A percentile compares a stretch with the other conserved stretches of the same genome.
Evolutionary conservation across 306 rosid genomes (phyloP).

Genomic region (Cicer arietinum): DNA sequence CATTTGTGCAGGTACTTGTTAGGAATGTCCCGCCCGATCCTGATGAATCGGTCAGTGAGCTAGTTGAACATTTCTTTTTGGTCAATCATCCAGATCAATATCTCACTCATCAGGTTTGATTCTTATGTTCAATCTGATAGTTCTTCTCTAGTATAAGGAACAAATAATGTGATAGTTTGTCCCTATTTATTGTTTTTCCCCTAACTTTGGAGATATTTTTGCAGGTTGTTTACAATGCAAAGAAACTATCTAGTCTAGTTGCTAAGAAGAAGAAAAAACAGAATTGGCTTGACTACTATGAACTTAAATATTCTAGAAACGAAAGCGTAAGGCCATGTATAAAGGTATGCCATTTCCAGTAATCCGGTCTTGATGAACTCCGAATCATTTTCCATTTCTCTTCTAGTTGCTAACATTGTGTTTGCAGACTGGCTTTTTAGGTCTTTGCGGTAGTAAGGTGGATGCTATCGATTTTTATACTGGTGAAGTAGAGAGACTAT

Average conservation of each 20-base stretch:
- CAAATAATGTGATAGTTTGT: not conserved
- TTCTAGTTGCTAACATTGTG: slow-evolving; percentile 38
- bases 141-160: slow-evolving; percentile 6
- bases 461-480: slow-evolving; percentile 80
- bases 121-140: slow-evolving; percentile 16
- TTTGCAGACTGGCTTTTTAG: slow-evolving; percentile 92
- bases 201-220: slow-evolving; percentile 38
- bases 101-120: slow-evolving; percentile 83
- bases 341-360: slow-evolving; percentile 63
- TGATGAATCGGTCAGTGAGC: slow-evolving; percentile 86
- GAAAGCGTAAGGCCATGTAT: slow-evolving; percentile 62
- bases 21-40: slow-evolving; percentile 97
- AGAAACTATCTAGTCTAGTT: slow-evolving; percentile 73
- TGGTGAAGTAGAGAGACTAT: slow-evolving; percentile 59
- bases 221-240: slow-evolving; percentile 91
- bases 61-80: slow-evolving; percentile 97
- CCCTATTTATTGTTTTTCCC: not conserved
- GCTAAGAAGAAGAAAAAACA: slow-evolving; percentile 72
- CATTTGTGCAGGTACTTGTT: slow-evolving; percentile 74
- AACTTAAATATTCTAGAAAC: slow-evolving; percentile 78
- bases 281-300: slow-evolving; percentile 95
- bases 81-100: slow-evolving; percentile 95
- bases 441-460: slow-evolving; percentile 73
- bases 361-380: slow-evolving; percentile 30
- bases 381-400: slow-evolving; percentile 15